Evolutionary conservation across 305 asterid species (phyloP).

Genomic region (Fraxinus latifolia): DNA sequence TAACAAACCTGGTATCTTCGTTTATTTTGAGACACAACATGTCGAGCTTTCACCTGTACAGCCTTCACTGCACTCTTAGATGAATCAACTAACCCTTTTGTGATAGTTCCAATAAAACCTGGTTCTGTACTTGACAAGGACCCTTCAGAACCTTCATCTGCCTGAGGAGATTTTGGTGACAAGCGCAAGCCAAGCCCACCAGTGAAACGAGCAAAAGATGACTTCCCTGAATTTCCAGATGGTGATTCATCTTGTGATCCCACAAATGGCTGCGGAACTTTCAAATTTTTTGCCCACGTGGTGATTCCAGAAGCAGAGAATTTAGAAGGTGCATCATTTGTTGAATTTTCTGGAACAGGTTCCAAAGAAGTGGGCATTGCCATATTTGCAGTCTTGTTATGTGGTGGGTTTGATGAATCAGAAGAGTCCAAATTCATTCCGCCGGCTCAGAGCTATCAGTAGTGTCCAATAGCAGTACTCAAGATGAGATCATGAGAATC

Average conservation of each 20-base stretch:
- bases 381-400: constrained; percentile 34
- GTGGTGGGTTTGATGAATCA: constrained; percentile 39
- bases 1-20: constrained; percentile 88
- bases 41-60: constrained; percentile 96
- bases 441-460: constrained; percentile 18
- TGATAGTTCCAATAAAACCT: constrained; percentile 75
- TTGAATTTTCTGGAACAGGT: constrained; percentile 42
- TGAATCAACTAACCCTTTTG: constrained; percentile 87
- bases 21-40: constrained; percentile 92
- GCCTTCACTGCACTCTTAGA: constrained; percentile 94
- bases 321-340: constrained; percentile 50
- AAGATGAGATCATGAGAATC: constrained; percentile 20
- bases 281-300: constrained; percentile 82
- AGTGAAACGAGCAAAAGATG: constrained; percentile 72
- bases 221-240: constrained; percentile 58
- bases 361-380: constrained; percentile 38
- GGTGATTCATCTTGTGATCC: constrained; percentile 71
- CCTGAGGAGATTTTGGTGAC: constrained; percentile 77
- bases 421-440: constrained; percentile 59
- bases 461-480: constrained; percentile 11
- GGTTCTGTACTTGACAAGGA: constrained; percentile 57
- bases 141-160: constrained; percentile 54
- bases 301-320: constrained; percentile 78
- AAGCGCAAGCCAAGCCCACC: constrained; percentile 72
- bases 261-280: constrained; percentile 75